Base-by-base conservation (phyloP, 805 yeast species). In the Candida chauliodis region DNA sequence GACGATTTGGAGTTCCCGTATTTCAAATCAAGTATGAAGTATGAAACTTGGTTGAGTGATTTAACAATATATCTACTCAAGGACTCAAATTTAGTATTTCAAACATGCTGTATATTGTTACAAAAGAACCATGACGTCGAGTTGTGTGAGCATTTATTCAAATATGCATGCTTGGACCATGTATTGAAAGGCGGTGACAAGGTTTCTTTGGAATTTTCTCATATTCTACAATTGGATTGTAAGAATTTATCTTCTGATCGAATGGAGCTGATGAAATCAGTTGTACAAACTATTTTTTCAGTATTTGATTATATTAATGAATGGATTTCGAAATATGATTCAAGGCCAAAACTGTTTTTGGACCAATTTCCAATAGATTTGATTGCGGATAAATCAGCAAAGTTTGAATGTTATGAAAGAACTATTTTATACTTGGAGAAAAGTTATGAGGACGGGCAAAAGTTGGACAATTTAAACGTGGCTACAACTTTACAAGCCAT, bases 401-500 rank as follows among this genome's bases (percentile, higher is more conserved):
- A 88, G 46, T 85, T 95, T 43, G 85, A 79, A 32, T 81, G 95
- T 0, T 88, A 79, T 53, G 97, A 95, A 46, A 69, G 98, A 32
- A 89, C 98, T 0, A 79, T 91, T 6, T 65, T 90, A 37, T 88
- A 87, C 55, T 67, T 86, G 51, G 99, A 93, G 49, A 86, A 86
- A 50, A 78, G 84, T 43, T 76, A 75, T 43, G 63, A 89, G 25
- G 61, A 48, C 14, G 63, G 57, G 1, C 21, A 35, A 18, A 50
- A 55, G 1, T 44, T 48, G 15, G 58, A 47, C 36, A 55, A 69
- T 37, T 60, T 49, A 59, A 67, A 52, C 44, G 66, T 63, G 50
- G 71, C 69, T 16, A 55, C 65, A 1, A 70, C 79, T 4, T 59
- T 93, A n/a, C 88, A 87, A 49, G 72, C 74, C 19, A 84, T 90